Evolutionary conservation across 768 basidiomycete species (phyloP).

Genomic region (Tricholoma bakamatsutake): DNA sequence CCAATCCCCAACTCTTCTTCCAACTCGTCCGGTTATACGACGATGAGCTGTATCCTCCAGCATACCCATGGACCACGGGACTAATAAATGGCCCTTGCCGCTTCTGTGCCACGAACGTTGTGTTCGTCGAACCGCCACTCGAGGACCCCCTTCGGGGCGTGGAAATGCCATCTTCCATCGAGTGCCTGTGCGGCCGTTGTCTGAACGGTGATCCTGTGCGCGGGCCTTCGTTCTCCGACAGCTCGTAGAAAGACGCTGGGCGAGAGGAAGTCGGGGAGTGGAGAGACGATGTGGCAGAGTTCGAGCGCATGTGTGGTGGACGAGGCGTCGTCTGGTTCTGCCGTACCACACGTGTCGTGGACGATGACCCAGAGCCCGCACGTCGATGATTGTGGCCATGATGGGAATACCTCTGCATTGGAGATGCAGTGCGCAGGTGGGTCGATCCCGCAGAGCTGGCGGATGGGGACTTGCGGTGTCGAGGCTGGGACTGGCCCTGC

Average conservation of each 20-base stretch:
- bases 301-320: conserved; percentile 60
- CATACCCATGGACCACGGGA: conserved; percentile 32
- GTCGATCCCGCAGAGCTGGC: conserved; percentile 70
- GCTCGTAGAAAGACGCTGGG: conserved; percentile 73
- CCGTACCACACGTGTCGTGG: conserved; percentile 66
- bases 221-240: conserved; percentile 61
- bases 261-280: conserved; percentile 75
- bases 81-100: conserved; percentile 67
- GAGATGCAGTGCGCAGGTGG: conserved; percentile 65
- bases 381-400: conserved; percentile 45
- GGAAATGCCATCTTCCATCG: conserved; percentile 34
- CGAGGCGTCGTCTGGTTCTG: conserved; percentile 45
- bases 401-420: conserved; percentile 54
- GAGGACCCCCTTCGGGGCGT: conserved; percentile 28
- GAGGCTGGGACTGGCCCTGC: conserved; percentile 29
- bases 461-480: conserved; percentile 73
- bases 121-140: conserved; percentile 38
- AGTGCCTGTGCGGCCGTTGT: conserved; percentile 36
- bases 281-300: conserved; percentile 71
- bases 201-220: conserved; percentile 63
- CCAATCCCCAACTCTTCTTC: conserved; percentile 87
- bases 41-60: conserved; percentile 10
- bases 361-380: conserved; percentile 68
- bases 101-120: conserved; percentile 81
- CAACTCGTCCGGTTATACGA: conserved; percentile 67